Conservation (phyloP, 1,284 basidiomycete genomes). For the Cutaneotrichosporon cavernicola region DNA sequence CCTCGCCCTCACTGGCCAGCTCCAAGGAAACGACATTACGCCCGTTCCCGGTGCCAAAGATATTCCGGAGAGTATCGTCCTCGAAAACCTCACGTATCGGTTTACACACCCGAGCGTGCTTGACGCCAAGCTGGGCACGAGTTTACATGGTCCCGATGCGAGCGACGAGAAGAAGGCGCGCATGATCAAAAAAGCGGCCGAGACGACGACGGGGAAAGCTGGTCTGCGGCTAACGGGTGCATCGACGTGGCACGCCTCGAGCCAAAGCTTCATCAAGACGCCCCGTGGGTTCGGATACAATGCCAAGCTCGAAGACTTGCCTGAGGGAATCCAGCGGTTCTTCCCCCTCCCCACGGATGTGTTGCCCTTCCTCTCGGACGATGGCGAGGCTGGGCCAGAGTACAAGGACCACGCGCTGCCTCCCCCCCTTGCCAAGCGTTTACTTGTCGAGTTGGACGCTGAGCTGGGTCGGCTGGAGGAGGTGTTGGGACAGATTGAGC, state of each 20-base stretch:
- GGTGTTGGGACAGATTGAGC: constrained; percentile 61
- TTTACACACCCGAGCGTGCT: constrained; percentile 81
- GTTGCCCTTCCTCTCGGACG: constrained; percentile 6
- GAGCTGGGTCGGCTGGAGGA: constrained; percentile 61
- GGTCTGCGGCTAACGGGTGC: constrained; percentile 85
- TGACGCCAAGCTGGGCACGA: constrained; percentile 88
- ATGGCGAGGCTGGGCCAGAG: neutral
- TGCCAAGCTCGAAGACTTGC: constrained; percentile 66
- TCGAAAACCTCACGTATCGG: constrained; percentile 75
- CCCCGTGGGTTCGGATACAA: constrained; percentile 79
- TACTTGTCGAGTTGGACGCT: constrained; percentile 57
- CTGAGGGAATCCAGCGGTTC: constrained; percentile 71
- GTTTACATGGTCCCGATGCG: constrained; percentile 65
- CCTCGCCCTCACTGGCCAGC: constrained; percentile 56
- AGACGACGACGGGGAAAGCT: constrained; percentile 70
- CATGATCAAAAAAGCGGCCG: constrained; percentile 70
- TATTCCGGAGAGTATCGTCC: constrained; percentile 66
- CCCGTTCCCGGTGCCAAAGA: neutral
- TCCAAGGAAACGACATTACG: neutral
- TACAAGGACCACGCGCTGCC: constrained; percentile 58
- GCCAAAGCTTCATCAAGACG: constrained; percentile 61
- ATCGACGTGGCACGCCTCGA: constrained; percentile 71
- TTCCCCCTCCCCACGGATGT: constrained; percentile 61
- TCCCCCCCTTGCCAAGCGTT: constrained; percentile 59
- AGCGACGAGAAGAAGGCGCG: constrained; percentile 71